Percentiles rank a stretch among this genome's conserved stretches.
phyloP scores from a whole-genome alignment of 2,329 filamentous ascomycete species.

The Ceratocystis cubensis region DNA sequence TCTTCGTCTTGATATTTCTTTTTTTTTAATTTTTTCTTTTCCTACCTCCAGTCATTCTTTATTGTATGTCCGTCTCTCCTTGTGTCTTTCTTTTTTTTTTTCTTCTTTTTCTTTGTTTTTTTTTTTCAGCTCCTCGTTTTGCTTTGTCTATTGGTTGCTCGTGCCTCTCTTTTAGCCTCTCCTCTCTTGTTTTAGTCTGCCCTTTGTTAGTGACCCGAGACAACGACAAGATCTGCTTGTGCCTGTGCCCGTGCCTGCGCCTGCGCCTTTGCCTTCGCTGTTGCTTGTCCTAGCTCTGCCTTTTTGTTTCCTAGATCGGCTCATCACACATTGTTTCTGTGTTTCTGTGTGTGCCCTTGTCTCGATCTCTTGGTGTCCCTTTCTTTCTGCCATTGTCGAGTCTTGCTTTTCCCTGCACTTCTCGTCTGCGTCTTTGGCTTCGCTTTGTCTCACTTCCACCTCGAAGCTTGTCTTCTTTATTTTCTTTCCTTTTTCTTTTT shows the following conservation, averaged over 20 bases:
- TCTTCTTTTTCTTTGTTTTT: neutral
- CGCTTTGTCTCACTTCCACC: neutral
- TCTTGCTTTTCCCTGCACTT: neutral
- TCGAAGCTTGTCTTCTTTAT: conserved; percentile 5
- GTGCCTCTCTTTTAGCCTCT: neutral
- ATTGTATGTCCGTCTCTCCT: neutral
- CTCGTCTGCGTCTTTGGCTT: neutral
- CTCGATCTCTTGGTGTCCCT: too few relatives aligned
- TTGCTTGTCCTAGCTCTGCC: too few relatives aligned
- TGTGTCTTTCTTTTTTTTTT: neutral
- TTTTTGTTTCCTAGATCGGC: too few relatives aligned
- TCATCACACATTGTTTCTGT: too few relatives aligned
- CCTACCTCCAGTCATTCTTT: too few relatives aligned
- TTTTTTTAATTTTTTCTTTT: neutral
- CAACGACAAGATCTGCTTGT: too few relatives aligned
- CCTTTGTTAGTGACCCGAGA: neutral
- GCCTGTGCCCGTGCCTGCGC: too few relatives aligned
- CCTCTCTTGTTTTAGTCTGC: neutral
- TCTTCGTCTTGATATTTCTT: neutral
- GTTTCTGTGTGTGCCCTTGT: too few relatives aligned
- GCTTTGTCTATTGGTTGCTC: neutral
- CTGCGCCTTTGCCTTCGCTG: too few relatives aligned
- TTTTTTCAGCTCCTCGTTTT: conserved; percentile 3
- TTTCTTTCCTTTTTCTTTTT: neutral
- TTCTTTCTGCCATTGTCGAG: too few relatives aligned